Evolutionary conservation across 2,329 filamentous ascomycete species (phyloP), one percentile per base, ranked within the genome.

Genomic region (Talaromyces sp.): DNA sequence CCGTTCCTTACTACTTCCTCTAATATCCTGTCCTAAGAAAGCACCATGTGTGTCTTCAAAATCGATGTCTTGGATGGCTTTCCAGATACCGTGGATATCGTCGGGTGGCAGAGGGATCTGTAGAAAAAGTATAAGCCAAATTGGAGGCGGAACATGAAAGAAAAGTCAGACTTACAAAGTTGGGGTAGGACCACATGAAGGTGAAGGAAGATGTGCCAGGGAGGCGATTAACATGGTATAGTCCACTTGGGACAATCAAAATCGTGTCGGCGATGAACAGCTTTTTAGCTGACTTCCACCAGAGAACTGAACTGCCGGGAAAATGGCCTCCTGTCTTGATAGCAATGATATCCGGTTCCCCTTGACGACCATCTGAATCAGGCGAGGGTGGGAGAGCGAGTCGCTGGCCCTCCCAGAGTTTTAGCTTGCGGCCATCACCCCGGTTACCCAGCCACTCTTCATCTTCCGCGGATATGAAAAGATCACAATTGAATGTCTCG

Each of bases 241-340:
- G 55, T 3, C 63, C 62, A 57, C 67, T 66, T 17, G 88, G 87
- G 3, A 88, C 87, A 20, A 86, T 88, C 58, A 90, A 79, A 43
- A 94, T 80, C 3, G 88, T 90, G 71, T 95, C 90, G 5, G 90
- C 89, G 52, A 91, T 80, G 54, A 93, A 80, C n/a, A 94, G 72
- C 17, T 80, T 78, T 43, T 79, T 80, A 1, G 73, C 71, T 16
- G 80, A 10, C 6, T 10, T 78, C 70, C 83, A 89, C 20, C 87
- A 79, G 55, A 89, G 66, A 3, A 91, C 84, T 54, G 88, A 72
- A 58, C 85, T 89, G 0, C 90, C 90, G 0, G 87, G 86, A 64
- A 94, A 94, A 74, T 95, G 90, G 0, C 90, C 90, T 0, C 89
- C 89, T 0, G 87, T 78, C 69, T 90, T 90, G 47, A 93, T 77